Percentiles rank a stretch among this genome's conserved stretches.
These are phyloP conservation scores for Yarrowia osloensis DNA, from an alignment of 805 yeast species.

Conservation along the genomic window DNA sequence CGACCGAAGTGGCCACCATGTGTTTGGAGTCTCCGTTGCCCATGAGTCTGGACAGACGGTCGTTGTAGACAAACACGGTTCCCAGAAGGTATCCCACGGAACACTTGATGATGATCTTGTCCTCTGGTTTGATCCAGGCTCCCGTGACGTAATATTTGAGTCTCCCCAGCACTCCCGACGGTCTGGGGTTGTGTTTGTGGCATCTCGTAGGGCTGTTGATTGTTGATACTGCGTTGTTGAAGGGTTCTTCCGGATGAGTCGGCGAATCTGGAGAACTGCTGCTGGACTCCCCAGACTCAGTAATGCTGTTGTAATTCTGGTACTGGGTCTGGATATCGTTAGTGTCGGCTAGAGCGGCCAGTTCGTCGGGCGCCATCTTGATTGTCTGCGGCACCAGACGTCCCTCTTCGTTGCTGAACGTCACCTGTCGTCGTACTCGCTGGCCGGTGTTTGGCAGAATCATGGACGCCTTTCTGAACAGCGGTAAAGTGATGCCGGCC, in stretches of 20 bases:
- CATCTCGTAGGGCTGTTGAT: not conserved
- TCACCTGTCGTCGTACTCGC: conserved; percentile 11
- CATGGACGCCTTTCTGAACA: conserved; percentile 42
- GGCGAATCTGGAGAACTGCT: not conserved
- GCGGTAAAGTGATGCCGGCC: conserved; percentile 31
- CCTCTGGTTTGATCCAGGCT: conserved; percentile 8
- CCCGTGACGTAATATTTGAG: not conserved
- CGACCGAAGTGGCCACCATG: conserved; percentile 78
- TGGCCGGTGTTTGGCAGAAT: conserved; percentile 51
- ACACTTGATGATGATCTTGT: conserved; percentile 54
- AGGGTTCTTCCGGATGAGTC: not conserved
- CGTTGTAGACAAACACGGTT: conserved; percentile 67
- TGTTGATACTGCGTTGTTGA: not conserved
- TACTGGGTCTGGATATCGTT: not conserved
- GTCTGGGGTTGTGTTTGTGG: not conserved
- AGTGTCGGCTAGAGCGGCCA: not conserved
- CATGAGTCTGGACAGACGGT: conserved; percentile 47
- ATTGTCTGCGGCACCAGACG: not conserved
- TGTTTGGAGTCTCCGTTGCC: conserved; percentile 77
- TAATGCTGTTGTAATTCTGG: conserved; percentile 4
- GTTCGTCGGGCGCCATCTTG: conserved; percentile 11
- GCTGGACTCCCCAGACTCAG: not conserved
- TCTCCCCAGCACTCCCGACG: not conserved
- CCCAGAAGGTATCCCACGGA: conserved; percentile 74
- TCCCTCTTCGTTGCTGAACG: conserved; percentile 13